phyloP scores from a whole-genome alignment of 2,329 filamentous ascomycete species.

The Claviceps sorghi region DNA sequence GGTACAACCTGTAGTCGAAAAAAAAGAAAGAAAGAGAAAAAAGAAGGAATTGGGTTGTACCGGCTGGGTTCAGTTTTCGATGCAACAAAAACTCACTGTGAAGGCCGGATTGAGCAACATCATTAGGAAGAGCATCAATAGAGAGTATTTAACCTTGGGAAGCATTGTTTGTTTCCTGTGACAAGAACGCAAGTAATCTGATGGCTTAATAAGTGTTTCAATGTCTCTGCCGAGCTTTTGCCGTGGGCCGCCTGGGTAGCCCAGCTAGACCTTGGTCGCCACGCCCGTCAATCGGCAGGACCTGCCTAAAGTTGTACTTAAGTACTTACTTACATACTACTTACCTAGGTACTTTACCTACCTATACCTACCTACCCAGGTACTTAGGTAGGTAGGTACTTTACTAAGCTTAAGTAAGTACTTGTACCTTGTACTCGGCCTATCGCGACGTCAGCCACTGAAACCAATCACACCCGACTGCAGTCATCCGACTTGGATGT shows the following conservation, averaged over 20 bases:
- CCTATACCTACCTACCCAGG: no score
- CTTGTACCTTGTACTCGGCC: neutral
- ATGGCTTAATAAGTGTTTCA: neutral
- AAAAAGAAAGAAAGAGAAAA: no score
- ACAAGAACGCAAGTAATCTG: neutral
- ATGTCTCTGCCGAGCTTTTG: neutral
- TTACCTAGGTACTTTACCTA: no score
- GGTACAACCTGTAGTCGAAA: slow-evolving; percentile 7
- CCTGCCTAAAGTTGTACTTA: neutral
- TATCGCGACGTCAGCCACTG: neutral
- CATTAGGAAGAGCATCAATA: neutral
- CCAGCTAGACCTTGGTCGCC: neutral
- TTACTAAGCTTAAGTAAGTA: no score
- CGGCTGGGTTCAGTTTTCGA: neutral
- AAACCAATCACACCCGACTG: neutral
- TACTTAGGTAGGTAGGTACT: no score
- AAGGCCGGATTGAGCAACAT: neutral
- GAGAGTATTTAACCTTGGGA: neutral
- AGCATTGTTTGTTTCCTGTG: neutral
- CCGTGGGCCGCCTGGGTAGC: neutral
- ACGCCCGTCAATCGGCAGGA: neutral
- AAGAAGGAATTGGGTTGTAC: neutral
- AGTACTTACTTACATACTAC: no score
- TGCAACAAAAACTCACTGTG: neutral
- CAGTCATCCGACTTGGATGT: neutral